phyloP scores from a whole-genome alignment of 805 yeast species.

The Zygoascus flipseniorum region DNA sequence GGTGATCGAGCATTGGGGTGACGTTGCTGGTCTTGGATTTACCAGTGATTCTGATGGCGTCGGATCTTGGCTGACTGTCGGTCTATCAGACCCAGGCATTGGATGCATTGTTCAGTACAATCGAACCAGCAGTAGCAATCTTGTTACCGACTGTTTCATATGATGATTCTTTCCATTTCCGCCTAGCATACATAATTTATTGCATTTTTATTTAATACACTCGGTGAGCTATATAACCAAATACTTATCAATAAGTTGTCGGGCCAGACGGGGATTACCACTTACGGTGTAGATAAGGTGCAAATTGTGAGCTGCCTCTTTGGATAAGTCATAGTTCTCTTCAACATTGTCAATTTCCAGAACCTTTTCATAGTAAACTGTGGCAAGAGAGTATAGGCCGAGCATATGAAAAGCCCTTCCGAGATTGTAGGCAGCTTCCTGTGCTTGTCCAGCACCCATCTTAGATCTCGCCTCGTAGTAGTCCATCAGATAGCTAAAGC shows the following conservation, averaged over 20 bases:
- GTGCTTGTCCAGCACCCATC: constrained; percentile 38
- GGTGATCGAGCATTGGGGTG: constrained; percentile 47
- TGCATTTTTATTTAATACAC: neutral
- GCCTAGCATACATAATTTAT: neutral
- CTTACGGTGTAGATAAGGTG: constrained; percentile 64
- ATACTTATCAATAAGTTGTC: constrained; percentile 54
- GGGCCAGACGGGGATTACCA: constrained; percentile 63
- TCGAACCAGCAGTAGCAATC: constrained; percentile 1
- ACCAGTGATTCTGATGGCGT: constrained; percentile 34
- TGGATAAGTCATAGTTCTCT: constrained; percentile 51
- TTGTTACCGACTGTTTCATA: neutral
- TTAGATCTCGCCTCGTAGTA: constrained; percentile 47
- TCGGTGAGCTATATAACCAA: constrained; percentile 37
- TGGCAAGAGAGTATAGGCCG: constrained; percentile 68
- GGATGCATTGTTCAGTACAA: constrained; percentile 51
- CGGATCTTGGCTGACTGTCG: constrained; percentile 44
- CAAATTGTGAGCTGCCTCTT: constrained; percentile 82
- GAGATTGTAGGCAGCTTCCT: constrained; percentile 74
- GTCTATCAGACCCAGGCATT: constrained; percentile 45
- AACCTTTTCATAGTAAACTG: constrained; percentile 64
- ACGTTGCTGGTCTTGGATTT: constrained; percentile 48
- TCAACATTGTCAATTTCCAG: constrained; percentile 34
- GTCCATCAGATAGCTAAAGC: constrained; percentile 67
- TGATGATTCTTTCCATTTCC: neutral
- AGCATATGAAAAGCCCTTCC: constrained; percentile 81